These are phyloP conservation scores for Lichina pygmaea DNA, from an alignment of 495 filamentous ascomycete species.

Conservation along the genomic window DNA sequence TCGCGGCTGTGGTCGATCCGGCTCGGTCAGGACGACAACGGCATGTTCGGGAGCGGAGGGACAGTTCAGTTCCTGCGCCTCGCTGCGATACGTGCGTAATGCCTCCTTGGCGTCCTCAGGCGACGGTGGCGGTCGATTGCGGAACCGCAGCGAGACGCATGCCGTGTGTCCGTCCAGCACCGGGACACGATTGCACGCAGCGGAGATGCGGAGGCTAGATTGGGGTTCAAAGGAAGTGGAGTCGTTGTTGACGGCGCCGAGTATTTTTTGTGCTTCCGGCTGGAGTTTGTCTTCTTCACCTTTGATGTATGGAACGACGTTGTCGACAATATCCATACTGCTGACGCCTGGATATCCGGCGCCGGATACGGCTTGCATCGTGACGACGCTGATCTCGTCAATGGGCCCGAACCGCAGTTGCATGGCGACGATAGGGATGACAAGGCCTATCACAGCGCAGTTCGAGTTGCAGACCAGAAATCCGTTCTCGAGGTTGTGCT, in stretches of 20 bases:
- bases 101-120: constrained; percentile 43
- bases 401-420: constrained; percentile 50
- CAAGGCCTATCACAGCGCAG: constrained; percentile 71
- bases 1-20: constrained; percentile 61
- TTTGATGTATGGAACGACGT: constrained; percentile 65
- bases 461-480: constrained; percentile 80
- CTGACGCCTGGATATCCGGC: constrained; percentile 74
- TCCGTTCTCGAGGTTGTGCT: constrained; percentile 40
- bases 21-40: constrained; percentile 56
- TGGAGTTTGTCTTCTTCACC: constrained; percentile 78
- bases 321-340: constrained; percentile 48
- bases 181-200: constrained; percentile 58
- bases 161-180: constrained; percentile 71
- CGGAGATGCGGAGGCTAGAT: constrained; percentile 33
- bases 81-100: constrained; percentile 43
- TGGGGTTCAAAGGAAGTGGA: constrained; percentile 40
- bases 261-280: constrained; percentile 65
- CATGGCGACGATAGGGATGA: constrained; percentile 68
- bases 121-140: constrained; percentile 22
- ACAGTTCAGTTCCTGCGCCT: constrained; percentile 45
- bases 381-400: constrained; percentile 52
- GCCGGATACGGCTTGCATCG: constrained; percentile 68
- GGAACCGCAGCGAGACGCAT: constrained; percentile 54
- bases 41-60: constrained; percentile 47
- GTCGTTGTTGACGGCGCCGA: constrained; percentile 36